Evolutionary conservation across 2,329 filamentous ascomycete genomes (phyloP), one percentile per base, ranked within the genome.

Genomic region (Botrytis hyacinthi): DNA sequence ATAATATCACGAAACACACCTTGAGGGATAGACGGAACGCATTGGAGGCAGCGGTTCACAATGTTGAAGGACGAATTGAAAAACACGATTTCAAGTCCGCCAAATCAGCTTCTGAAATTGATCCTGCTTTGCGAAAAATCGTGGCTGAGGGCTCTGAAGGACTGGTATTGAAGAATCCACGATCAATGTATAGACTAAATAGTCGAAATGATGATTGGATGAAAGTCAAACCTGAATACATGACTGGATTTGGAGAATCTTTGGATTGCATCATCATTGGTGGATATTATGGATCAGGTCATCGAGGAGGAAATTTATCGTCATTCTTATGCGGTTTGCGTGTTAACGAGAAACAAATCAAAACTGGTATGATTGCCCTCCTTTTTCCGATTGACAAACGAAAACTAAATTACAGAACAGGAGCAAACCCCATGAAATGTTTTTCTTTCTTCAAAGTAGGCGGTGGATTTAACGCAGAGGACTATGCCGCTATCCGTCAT

Each of bases 191-290:
- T 81, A 88, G 90, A 10, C 86, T 98, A 16, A 97, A 97, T 80
- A 93, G 93, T 77, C 92, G 96, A 66, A 96, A 97, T 79, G 93
- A 97, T 78, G 93, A 97, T 82, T 99, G 96, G 96, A 92, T 98
- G 83, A 99, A 99, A 81, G 95, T 99, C 14, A 99, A 99, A 80
- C 96, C 96, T 1, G 96, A 99, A 76, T 99, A 99, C 82, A 98
- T 98, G 95, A 91, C 91, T 3, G 95, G 97, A 76, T 97, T 96
- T 81, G 96, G 96, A 75, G 95, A 98, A 82, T 93, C 92, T 0
- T 88, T 99, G 5, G 96, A 99, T 81, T 94, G 94, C 77, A 84
- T 98, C 22, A 86, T 99, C 26, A 89, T 99, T 71, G 96, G 95
- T 72, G 96, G 94, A 14, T 98, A 97, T 83, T 99, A 93, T 81